Evolutionary conservation across 1,284 basidiomycete species (phyloP), one percentile per base, ranked within the genome.

Genomic region (Cutaneotrichosporon spelunceum): DNA sequence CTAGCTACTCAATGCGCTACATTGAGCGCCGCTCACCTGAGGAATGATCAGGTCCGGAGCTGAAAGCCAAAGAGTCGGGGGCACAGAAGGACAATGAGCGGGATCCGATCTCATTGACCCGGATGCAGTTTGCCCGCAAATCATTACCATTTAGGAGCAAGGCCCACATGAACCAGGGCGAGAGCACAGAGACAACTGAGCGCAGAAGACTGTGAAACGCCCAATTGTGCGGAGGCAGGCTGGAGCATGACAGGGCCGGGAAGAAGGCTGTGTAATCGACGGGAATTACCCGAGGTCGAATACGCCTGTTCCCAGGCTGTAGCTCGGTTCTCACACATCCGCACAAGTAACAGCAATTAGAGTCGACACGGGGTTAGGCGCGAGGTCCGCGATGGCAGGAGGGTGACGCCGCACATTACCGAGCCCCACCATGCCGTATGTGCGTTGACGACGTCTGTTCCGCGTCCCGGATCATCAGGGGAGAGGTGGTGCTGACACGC

Each of bases 381-480:
- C 36, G 13, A 14, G 13, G 36, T 45, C 44, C 8, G 44, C 44
- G 44, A 45, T 24, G 23, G 44, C 44, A 7, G 44, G 13, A 16
- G 36, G 36, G 36, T 5, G 19, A 21, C n/a, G 24, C 44, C 44
- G n/a, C 44, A 9, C n/a, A 9, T n/a, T n/a, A 45, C 23, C 13
- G 8, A 11, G 21, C n/a, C 44, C 10, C 8, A n/a, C 9, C 2
- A 45, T 21, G n/a, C n/a, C 1, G n/a, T 11, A 8, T 45, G 44
- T 45, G 24, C 44, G 44, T 45, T 45, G 44, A 24, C 44, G 23
- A 45, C 44, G 44, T 23, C 23, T 4, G 44, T 23, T 45, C 44
- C 44, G 44, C 44, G 44, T 45, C 44, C 44, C 44, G 44, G 44
- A 21, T 21, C 23, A 24, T 45, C 44, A n/a, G 44, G 44, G 44